phyloP scores from a whole-genome alignment of 805 yeast species.

The Yamadazyma phyllophila region DNA sequence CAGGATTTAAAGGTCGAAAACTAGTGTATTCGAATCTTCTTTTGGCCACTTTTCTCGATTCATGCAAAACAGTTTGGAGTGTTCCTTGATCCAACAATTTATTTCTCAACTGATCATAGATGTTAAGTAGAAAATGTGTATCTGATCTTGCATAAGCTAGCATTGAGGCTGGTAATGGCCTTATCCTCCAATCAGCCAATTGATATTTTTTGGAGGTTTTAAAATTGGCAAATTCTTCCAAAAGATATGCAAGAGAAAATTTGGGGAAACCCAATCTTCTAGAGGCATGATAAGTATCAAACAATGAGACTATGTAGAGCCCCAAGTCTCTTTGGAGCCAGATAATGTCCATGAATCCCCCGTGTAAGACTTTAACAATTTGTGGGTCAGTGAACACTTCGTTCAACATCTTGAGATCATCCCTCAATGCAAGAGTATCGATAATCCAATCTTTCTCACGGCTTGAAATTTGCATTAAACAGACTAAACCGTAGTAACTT shows the following conservation, averaged over 20 bases:
- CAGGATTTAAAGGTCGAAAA: constrained; percentile 46
- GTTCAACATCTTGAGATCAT: constrained; percentile 66
- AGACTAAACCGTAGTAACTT: constrained; percentile 85
- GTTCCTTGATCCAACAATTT: constrained; percentile 44
- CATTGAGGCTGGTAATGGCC: constrained; percentile 81
- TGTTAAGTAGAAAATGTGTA: constrained; percentile 84
- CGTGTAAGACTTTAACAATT: constrained; percentile 87
- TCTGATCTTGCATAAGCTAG: constrained; percentile 87
- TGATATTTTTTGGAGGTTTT: constrained; percentile 93
- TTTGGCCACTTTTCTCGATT: constrained; percentile 75
- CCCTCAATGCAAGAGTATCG: constrained; percentile 79
- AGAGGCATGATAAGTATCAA: constrained; percentile 93
- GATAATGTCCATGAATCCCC: constrained; percentile 93
- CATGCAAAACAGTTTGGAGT: constrained; percentile 59
- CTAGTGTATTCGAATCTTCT: constrained; percentile 79
- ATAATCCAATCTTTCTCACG: constrained; percentile 80
- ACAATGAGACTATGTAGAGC: constrained; percentile 78
- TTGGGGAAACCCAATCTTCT: constrained; percentile 74
- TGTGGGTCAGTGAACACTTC: constrained; percentile 75
- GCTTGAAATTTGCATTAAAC: constrained; percentile 88
- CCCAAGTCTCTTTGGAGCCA: constrained; percentile 98
- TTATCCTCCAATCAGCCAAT: constrained; percentile 91
- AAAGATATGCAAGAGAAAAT: constrained; percentile 77
- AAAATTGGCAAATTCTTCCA: constrained; percentile 78
- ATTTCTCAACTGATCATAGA: constrained; percentile 72